phyloP scores from a whole-genome alignment of 2,329 filamentous ascomycete species.

The Alternaria viburni region DNA sequence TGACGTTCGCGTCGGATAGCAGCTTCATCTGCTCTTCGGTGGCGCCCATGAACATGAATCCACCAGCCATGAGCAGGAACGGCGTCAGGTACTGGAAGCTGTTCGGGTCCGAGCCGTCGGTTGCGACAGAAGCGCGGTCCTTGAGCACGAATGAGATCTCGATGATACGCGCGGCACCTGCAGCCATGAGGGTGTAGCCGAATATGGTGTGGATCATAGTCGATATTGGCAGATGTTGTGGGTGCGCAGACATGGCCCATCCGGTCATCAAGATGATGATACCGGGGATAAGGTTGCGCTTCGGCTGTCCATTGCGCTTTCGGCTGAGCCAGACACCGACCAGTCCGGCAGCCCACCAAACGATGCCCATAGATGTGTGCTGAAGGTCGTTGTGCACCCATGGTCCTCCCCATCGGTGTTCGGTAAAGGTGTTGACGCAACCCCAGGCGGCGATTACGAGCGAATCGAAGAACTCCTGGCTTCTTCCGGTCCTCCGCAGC shows the following conservation, averaged over 20 bases:
- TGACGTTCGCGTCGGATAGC: conserved; percentile 74
- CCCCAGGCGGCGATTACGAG: conserved; percentile 92
- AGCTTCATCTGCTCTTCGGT: conserved; percentile 95
- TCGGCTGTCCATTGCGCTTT: conserved; percentile 81
- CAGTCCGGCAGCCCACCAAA: conserved; percentile 96
- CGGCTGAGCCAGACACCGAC: conserved; percentile 91
- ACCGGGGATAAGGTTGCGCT: conserved; percentile 90
- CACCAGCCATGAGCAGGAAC: conserved; percentile 85
- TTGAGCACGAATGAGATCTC: conserved; percentile 88
- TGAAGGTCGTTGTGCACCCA: conserved; percentile 97
- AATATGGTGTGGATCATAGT: conserved; percentile 89
- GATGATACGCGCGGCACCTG: conserved; percentile 81
- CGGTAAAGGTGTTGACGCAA: conserved; percentile 97
- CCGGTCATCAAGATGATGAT: conserved; percentile 92
- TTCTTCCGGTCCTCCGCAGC: conserved; percentile 80
- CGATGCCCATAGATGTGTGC: conserved; percentile 98
- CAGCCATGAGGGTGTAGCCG: conserved; percentile 93
- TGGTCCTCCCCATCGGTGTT: conserved; percentile 87
- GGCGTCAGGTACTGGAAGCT: conserved; percentile 75
- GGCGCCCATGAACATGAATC: conserved; percentile 96
- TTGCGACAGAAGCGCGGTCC: conserved; percentile 70
- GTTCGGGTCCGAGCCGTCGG: conserved; percentile 73
- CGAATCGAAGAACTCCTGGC: conserved; percentile 97
- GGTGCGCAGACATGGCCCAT: conserved; percentile 93
- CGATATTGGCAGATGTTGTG: conserved; percentile 82